Percentiles rank a stretch among this genome's conserved stretches.
These are phyloP conservation scores for Pythium coloratum DNA, from an alignment of 352 stramenopile species.

Conservation along the genomic window DNA sequence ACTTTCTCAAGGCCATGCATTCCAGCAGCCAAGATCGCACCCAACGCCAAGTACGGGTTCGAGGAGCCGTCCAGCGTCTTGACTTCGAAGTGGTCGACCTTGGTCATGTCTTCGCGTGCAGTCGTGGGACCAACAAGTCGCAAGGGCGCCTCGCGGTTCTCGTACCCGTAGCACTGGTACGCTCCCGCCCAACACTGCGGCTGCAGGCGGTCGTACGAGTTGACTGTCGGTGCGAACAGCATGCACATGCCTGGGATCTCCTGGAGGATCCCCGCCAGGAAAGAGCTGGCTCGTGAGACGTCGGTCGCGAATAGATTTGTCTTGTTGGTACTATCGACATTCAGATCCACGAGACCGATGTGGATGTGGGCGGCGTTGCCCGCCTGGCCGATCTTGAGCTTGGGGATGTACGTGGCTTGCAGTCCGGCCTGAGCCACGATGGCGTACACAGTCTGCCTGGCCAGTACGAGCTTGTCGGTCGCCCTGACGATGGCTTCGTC, in stretches of 20 bases:
- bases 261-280: conserved; percentile 27
- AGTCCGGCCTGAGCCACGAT: conserved; percentile 23
- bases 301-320: conserved; percentile 22
- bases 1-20: conserved; percentile 22
- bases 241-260: conserved; percentile 29
- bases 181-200: conserved; percentile 34
- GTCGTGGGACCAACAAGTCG: conserved; percentile 22
- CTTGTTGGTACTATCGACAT: not conserved
- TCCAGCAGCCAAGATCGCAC: conserved; percentile 26
- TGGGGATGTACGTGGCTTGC: conserved; percentile 29
- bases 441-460: conserved; percentile 28
- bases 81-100: conserved; percentile 32
- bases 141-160: conserved; percentile 35
- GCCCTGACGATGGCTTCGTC: conserved; percentile 17
- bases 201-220: conserved; percentile 34
- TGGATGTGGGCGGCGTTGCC: conserved; percentile 29
- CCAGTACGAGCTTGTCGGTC: conserved; percentile 31
- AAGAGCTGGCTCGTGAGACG: not conserved
- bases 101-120: not conserved
- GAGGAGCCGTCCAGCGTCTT: conserved; percentile 34
- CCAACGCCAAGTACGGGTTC: conserved; percentile 36
- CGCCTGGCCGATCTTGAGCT: conserved; percentile 21
- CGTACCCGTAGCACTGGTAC: conserved; percentile 37
- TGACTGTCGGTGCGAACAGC: conserved; percentile 30
- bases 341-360: conserved; percentile 21